Evolutionary conservation across 257 asterid genomes (phyloP).

Genomic region (Lycium ferocissimum): DNA sequence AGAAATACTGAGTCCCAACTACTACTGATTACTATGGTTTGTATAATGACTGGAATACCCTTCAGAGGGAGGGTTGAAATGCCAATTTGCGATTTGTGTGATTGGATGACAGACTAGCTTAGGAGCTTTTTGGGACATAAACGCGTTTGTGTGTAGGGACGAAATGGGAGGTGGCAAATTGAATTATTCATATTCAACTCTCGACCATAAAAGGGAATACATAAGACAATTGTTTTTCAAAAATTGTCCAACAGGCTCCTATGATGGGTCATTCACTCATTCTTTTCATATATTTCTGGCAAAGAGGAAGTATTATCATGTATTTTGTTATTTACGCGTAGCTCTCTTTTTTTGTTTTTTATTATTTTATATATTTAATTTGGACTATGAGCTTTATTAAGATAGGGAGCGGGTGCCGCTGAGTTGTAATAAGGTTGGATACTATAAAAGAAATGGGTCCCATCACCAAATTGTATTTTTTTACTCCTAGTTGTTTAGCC

Average conservation of each 20-base stretch:
- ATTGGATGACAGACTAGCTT: constrained; percentile 9
- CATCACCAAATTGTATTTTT: neutral
- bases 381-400: too few relatives aligned
- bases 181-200: neutral
- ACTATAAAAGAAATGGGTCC: neutral
- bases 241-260: neutral
- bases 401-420: neutral
- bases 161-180: neutral
- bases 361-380: too few relatives aligned
- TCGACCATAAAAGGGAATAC: neutral
- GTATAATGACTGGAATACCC: neutral
- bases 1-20: neutral
- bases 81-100: neutral
- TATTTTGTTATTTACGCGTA: constrained; percentile 26
- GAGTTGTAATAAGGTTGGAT: constrained; percentile 25
- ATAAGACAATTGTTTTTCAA: neutral
- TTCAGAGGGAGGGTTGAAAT: neutral
- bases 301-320: neutral
- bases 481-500: neutral
- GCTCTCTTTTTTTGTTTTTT: neutral
- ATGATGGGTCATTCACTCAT: neutral
- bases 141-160: neutral
- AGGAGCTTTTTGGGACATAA: neutral
- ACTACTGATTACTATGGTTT: neutral
- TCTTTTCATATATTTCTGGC: neutral